Evolutionary conservation across 2,329 filamentous ascomycete genomes (phyloP).

Genomic region (Beauveria sp.): DNA sequence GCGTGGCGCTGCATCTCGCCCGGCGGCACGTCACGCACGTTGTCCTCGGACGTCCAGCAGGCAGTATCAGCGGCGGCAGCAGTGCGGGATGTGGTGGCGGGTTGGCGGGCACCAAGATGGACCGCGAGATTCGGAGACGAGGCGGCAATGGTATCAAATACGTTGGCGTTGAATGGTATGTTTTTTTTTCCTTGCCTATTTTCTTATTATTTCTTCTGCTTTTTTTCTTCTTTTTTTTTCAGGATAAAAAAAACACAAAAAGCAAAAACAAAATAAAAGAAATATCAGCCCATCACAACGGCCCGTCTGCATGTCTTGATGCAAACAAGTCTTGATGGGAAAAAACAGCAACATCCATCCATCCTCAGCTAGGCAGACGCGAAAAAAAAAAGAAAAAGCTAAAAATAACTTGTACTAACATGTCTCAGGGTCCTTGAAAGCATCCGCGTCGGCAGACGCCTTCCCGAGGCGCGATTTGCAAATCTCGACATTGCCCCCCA

Average conservation of each 20-base stretch:
- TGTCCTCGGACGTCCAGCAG: conserved; percentile 56
- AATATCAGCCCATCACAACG: too few relatives aligned
- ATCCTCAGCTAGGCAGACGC: too few relatives aligned
- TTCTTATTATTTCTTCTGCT: not conserved
- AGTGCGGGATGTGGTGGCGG: conserved; percentile 50
- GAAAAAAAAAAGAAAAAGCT: not conserved
- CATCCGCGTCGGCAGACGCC: conserved; percentile 63
- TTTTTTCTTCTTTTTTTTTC: not conserved
- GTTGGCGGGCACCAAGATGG: conserved; percentile 68
- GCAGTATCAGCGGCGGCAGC: conserved; percentile 16
- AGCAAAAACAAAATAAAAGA: too few relatives aligned
- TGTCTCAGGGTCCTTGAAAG: conserved; percentile 70
- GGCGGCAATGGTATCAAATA: conserved; percentile 68
- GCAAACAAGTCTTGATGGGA: too few relatives aligned
- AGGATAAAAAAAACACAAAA: too few relatives aligned
- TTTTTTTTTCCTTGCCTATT: conserved; percentile 16
- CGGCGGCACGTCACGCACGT: conserved; percentile 77
- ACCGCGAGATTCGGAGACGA: conserved; percentile 65
- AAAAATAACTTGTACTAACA: not conserved
- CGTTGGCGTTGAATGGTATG: conserved; percentile 72
- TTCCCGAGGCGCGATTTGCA: conserved; percentile 67
- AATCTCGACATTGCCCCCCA: conserved; percentile 53
- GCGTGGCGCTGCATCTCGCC: conserved; percentile 61
- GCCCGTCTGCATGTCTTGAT: too few relatives aligned
- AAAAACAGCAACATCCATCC: too few relatives aligned